Conservation (phyloP, 441 rosid species). For the Raphanus hybrid region DNA sequence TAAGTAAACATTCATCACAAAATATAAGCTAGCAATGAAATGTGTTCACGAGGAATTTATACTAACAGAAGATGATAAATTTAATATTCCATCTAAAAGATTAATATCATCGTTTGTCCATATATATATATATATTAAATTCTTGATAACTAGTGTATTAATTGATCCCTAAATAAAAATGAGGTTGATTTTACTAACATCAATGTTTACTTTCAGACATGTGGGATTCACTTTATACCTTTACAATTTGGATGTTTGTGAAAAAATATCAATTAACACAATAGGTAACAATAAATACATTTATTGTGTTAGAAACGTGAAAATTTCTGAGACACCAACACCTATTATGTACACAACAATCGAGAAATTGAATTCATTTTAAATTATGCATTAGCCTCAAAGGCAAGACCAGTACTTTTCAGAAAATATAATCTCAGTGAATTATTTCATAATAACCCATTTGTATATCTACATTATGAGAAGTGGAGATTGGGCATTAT, state of each 20-base stretch:
- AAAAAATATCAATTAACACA: neutral
- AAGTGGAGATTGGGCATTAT: slow-evolving; percentile 16
- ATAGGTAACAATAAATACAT: neutral
- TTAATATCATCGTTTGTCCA: neutral
- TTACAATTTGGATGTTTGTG: slow-evolving; percentile 32
- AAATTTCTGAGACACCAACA: slow-evolving; percentile 11
- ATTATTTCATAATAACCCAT: slow-evolving; percentile 7
- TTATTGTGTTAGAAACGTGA: neutral
- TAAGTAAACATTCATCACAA: neutral
- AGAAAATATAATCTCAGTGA: neutral
- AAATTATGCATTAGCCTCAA: neutral
- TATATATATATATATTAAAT: neutral
- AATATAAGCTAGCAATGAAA: neutral
- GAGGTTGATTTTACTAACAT: slow-evolving; percentile 27
- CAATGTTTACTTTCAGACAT: slow-evolving; percentile 13
- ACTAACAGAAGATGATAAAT: neutral
- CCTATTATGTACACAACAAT: slow-evolving; percentile 18
- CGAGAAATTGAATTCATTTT: neutral
- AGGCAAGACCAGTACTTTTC: neutral
- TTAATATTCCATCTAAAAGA: neutral
- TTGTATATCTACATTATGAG: neutral
- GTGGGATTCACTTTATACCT: slow-evolving; percentile 30
- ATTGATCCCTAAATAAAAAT: slow-evolving; percentile 3
- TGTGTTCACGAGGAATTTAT: neutral
- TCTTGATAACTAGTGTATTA: neutral